phyloP scores from a whole-genome alignment of 106 monocot genomes.

The Apostasia shenzhenica region DNA sequence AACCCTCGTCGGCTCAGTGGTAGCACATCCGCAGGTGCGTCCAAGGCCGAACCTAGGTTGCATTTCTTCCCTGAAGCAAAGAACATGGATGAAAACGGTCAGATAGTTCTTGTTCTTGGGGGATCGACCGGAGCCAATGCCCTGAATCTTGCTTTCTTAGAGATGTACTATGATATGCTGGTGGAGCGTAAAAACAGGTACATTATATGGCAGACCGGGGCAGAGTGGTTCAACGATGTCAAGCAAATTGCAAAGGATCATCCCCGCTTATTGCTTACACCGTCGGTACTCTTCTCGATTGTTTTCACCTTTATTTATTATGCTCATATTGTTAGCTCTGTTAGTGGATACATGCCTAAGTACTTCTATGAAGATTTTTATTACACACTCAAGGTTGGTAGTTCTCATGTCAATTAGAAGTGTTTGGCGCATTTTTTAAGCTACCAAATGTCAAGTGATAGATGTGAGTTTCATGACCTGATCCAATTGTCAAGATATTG shows the following conservation, averaged over 20 bases:
- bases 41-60: slow-evolving; percentile 18
- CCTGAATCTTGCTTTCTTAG: slow-evolving; percentile 26
- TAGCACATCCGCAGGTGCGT: not conserved
- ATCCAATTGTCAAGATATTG: too few species aligned
- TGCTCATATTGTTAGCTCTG: too few species aligned
- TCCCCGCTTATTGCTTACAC: slow-evolving; percentile 21
- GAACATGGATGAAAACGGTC: not conserved
- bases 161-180: slow-evolving; percentile 24
- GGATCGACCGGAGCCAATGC: slow-evolving; percentile 31
- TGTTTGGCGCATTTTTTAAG: too few species aligned
- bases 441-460: too few species aligned
- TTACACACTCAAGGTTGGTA: too few species aligned
- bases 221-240: slow-evolving; percentile 26
- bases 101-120: slow-evolving; percentile 35
- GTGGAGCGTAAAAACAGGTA: slow-evolving; percentile 12
- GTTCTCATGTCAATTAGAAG: too few species aligned
- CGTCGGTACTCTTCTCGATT: slow-evolving; percentile 8
- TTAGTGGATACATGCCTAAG: too few species aligned
- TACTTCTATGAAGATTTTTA: too few species aligned
- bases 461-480: too few species aligned
- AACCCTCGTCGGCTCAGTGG: slow-evolving; percentile 22
- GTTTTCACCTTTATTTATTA: not conserved
- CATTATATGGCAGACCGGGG: slow-evolving; percentile 45
- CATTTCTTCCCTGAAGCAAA: slow-evolving; percentile 24
- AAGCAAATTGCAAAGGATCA: slow-evolving; percentile 21